Evolutionary conservation across 2,329 filamentous ascomycete species (phyloP).

Genomic region (Claviceps africana): DNA sequence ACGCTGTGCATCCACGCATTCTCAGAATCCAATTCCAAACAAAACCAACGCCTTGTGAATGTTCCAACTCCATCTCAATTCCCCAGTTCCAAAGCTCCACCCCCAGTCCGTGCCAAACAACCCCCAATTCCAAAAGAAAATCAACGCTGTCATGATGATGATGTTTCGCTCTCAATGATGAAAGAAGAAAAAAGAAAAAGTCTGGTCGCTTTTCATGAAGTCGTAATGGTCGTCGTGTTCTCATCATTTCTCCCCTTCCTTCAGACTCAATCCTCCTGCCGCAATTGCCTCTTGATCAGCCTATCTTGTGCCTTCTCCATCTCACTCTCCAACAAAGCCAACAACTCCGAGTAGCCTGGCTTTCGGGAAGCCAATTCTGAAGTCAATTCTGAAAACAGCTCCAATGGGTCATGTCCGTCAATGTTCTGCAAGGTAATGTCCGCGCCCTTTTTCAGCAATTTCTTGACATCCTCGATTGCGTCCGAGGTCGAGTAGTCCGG

Average conservation of each 20-base stretch:
- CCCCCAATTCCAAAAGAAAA: too few species aligned
- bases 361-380: too few species aligned
- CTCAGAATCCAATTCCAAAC: background rate
- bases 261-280: background rate
- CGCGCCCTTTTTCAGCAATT: background rate
- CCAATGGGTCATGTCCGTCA: background rate
- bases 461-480: background rate
- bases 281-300: background rate
- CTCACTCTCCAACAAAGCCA: background rate
- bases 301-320: background rate
- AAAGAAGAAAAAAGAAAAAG: background rate
- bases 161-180: background rate
- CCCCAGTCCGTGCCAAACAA: too few species aligned
- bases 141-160: background rate
- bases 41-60: background rate
- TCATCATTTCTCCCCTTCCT: background rate
- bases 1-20: background rate
- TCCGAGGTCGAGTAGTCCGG: background rate
- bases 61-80: background rate
- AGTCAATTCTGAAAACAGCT: background rate
- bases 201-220: background rate
- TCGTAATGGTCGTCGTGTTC: background rate
- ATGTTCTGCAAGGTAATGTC: background rate
- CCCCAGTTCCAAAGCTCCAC: background rate
- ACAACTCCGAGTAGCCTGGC: background rate